Conservation (phyloP, 108 stramenopile species). For the Skeletonema grethae region DNA sequence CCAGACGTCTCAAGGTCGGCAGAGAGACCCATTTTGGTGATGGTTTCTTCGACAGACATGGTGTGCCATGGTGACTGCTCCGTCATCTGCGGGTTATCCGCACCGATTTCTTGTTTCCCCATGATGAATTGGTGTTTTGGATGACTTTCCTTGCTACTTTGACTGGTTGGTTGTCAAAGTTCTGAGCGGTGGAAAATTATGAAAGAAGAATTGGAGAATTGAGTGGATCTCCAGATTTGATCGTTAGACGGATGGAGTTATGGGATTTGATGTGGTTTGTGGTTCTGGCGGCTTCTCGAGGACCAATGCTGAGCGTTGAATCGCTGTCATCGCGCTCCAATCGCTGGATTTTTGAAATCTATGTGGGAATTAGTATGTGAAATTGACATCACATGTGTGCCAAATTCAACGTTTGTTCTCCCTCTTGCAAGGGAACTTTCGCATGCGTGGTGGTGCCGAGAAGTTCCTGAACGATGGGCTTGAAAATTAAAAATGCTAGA, state of each 20-base stretch:
- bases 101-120: slow-evolving; percentile 9
- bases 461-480: too few species aligned
- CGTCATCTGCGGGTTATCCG: slow-evolving; percentile 29
- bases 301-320: not conserved
- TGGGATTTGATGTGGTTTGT: too few species aligned
- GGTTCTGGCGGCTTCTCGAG: not conserved
- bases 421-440: not conserved
- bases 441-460: too few species aligned
- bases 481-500: too few species aligned
- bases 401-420: not conserved
- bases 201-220: too few species aligned
- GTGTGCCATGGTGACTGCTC: slow-evolving; percentile 65
- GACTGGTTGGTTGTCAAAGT: not conserved
- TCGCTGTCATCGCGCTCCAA: too few species aligned
- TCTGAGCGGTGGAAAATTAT: not conserved
- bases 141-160: not conserved
- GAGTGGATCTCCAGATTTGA: not conserved
- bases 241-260: not conserved
- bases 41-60: slow-evolving; percentile 53
- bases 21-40: slow-evolving; percentile 43
- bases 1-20: slow-evolving; percentile 52
- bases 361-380: not conserved
- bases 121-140: slow-evolving; percentile 1
- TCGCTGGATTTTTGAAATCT: not conserved
- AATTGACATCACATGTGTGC: too few species aligned